These are phyloP conservation scores for Vaccinium vitisidaea DNA, from an alignment of 148 eudicot species.

Conservation along the genomic window DNA sequence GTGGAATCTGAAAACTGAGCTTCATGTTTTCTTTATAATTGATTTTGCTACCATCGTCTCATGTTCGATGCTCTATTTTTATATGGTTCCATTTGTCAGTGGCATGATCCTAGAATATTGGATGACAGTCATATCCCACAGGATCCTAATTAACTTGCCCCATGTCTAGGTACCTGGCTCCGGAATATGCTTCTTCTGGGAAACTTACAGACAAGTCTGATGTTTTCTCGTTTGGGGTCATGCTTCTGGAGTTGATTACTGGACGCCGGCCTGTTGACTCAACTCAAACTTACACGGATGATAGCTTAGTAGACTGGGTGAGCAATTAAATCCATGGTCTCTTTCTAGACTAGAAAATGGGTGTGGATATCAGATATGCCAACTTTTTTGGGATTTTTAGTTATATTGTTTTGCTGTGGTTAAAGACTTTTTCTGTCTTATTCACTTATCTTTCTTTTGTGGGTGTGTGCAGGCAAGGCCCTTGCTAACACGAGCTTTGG, in stretches of 20 bases:
- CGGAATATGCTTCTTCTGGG: conserved; percentile 93
- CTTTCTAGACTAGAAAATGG: background rate
- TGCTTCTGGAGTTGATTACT: conserved; percentile 88
- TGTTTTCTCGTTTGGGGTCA: conserved; percentile 88
- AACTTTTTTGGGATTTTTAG: background rate
- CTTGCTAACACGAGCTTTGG: conserved; percentile 76
- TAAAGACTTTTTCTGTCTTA: background rate
- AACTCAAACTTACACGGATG: conserved; percentile 61
- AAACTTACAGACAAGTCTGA: conserved; percentile 92
- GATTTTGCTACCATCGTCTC: background rate
- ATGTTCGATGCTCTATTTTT: background rate
- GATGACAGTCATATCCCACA: background rate
- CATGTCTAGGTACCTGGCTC: conserved; percentile 73
- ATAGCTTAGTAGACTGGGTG: conserved; percentile 97
- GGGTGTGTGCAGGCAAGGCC: conserved; percentile 69
- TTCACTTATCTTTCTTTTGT: background rate
- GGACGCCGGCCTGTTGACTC: conserved; percentile 87
- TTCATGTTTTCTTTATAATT: background rate
- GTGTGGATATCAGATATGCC: background rate
- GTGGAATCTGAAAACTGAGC: background rate
- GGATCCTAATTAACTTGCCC: background rate
- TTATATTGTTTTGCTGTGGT: background rate
- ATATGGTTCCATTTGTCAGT: background rate
- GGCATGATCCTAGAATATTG: background rate
- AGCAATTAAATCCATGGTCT: conserved; percentile 20